Base-by-base conservation (phyloP, 768 basidiomycete genomes). In the Russula brevipes region DNA sequence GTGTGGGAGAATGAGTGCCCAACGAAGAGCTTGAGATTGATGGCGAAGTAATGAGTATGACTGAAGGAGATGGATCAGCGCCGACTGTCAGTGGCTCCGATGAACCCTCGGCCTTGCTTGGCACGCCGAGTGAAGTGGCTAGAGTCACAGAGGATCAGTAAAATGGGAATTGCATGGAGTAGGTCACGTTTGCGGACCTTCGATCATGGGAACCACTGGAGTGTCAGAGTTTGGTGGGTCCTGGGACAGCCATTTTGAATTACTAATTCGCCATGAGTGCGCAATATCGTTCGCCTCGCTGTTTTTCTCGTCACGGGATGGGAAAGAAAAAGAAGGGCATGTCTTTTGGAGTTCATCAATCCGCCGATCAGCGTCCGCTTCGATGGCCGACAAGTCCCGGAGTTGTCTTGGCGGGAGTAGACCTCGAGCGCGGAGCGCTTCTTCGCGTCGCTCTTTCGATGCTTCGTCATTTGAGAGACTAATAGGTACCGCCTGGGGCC, bases 381-480 rank as follows among this genome's bases (percentile, higher is more conserved):
- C 67, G 10, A 68, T 38, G 19, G 65, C 61, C 1, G 67, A 68
- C 11, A 68, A 50, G 45, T 58, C 38, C 33, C 5, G 38, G 4
- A n/a, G 7, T 35, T 6, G 36, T 39, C 35, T 38, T 46, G 54
- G 5, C 2, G 67, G 67, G 5, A 66, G 60, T n/a, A 68, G 54
- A 38, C 67, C 67, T 16, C 60, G 57, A 17, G 64, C 50, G 33
- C 67, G 67, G 6, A 68, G 51, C 1, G 67, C 67, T 14, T 66
- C 57, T 38, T 59, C 60, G 6, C 67, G 64, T 30, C 66, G 66
- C 16, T 36, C 52, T 50, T 16, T 66, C 9, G 67, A 61, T 12
- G 53, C 59, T 14, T 49, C 16, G 19, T 61, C 60, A 24, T 65
- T 54, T 1, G 58, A 19, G 31, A 67, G 66, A n/a, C 10, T 4